Conservation (phyloP, 2,329 filamentous ascomycete genomes). For the Byssothecium circinans region DNA sequence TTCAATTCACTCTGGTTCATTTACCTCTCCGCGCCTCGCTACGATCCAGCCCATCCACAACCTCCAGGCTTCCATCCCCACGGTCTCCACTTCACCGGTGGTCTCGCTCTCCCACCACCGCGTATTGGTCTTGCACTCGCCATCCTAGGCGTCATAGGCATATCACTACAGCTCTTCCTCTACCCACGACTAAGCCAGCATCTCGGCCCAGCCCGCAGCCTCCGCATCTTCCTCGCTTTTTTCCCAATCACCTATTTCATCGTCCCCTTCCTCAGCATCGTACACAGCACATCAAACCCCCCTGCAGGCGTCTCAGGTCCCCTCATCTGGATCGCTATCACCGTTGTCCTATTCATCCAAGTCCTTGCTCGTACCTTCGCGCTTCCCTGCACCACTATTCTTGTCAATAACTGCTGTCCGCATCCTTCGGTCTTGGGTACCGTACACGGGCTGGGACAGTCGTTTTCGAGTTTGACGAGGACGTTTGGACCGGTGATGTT, state of each 20-base stretch:
- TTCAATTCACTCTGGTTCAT: constrained; percentile 55
- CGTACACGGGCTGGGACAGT: constrained; percentile 62
- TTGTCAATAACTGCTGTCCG: constrained; percentile 51
- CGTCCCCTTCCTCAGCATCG: constrained; percentile 47
- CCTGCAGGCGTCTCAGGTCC: constrained; percentile 46
- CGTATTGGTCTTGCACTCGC: constrained; percentile 52
- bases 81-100: constrained; percentile 51
- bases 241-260: constrained; percentile 51
- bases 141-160: constrained; percentile 52
- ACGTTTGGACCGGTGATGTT: constrained; percentile 63
- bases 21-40: constrained; percentile 52
- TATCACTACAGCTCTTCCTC: constrained; percentile 49
- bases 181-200: constrained; percentile 48
- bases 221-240: constrained; percentile 45
- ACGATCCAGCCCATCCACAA: constrained; percentile 37
- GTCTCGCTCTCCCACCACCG: constrained; percentile 51
- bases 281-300: constrained; percentile 44
- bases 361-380: constrained; percentile 54
- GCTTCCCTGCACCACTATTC: constrained; percentile 61
- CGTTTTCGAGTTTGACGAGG: constrained; percentile 59
- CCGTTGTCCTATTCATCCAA: constrained; percentile 47
- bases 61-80: constrained; percentile 40
- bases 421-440: constrained; percentile 59
- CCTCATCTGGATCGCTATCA: constrained; percentile 48
- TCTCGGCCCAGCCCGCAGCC: constrained; percentile 47